phyloP scores from a whole-genome alignment of 73 alveolate genomes.

The Paramecium caudatum region DNA sequence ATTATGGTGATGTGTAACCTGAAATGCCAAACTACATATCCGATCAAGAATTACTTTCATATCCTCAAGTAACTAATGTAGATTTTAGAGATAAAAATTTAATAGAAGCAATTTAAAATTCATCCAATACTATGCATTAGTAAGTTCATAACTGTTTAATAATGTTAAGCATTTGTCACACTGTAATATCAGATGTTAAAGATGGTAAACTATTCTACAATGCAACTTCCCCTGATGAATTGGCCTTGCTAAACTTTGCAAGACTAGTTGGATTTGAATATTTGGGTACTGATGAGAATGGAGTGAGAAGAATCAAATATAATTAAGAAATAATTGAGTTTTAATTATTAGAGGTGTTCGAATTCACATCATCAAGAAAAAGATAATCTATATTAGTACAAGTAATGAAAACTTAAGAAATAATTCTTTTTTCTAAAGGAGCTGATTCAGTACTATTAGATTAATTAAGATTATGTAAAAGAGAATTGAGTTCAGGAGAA shows the following conservation, averaged over 20 bases:
- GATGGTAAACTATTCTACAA: conserved; percentile 81
- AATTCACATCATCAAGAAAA: conserved; percentile 92
- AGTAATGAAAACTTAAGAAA: conserved; percentile 73
- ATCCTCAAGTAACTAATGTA: conserved; percentile 71
- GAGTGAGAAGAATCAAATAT: conserved; percentile 73
- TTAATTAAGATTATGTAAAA: not conserved
- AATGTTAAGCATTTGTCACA: conserved; percentile 83
- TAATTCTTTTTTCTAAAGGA: conserved; percentile 81
- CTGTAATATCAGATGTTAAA: conserved; percentile 80
- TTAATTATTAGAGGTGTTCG: conserved; percentile 84
- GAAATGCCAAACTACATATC: not conserved
- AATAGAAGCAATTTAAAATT: conserved; percentile 33
- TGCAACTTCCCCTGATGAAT: conserved; percentile 94
- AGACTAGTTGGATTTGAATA: conserved; percentile 84
- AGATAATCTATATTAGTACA: conserved; percentile 92
- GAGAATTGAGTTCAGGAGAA: conserved; percentile 18
- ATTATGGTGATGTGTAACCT: conserved; percentile 9
- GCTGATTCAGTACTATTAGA: conserved; percentile 80
- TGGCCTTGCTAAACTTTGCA: conserved; percentile 88
- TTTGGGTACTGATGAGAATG: conserved; percentile 75
- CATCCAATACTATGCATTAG: not conserved
- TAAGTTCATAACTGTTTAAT: conserved; percentile 55
- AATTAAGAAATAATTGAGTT: conserved; percentile 74
- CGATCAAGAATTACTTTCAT: conserved; percentile 34
- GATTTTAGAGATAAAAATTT: conserved; percentile 76